Evolutionary conservation across 495 filamentous ascomycete genomes (phyloP).

Genomic region (Cryomyces minteri): DNA sequence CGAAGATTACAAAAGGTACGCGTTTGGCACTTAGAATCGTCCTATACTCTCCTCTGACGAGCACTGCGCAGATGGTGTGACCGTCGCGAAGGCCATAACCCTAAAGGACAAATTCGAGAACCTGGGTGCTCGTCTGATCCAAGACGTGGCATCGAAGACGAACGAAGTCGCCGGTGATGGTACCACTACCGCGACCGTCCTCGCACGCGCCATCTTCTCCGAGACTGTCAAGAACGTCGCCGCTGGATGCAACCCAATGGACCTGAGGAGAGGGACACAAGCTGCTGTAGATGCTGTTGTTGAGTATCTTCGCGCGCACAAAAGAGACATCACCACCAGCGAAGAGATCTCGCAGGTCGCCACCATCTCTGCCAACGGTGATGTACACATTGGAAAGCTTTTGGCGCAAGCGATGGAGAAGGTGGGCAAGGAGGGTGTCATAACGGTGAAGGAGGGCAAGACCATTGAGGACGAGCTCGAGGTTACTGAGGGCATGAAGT

Average conservation of each 20-base stretch:
- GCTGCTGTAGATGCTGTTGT: slow-evolving; percentile 89
- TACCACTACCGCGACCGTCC: slow-evolving; percentile 92
- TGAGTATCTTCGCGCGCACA: slow-evolving; percentile 81
- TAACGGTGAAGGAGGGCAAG: slow-evolving; percentile 99
- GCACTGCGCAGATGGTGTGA: slow-evolving; percentile 60
- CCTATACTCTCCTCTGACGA: slow-evolving; percentile 14
- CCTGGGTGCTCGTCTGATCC: slow-evolving; percentile 85
- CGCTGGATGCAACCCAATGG: slow-evolving; percentile 99
- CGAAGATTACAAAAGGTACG: slow-evolving; percentile 97
- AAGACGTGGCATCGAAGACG: slow-evolving; percentile 97
- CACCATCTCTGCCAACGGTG: slow-evolving; percentile 94
- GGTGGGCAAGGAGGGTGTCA: slow-evolving; percentile 98
- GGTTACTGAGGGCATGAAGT: slow-evolving; percentile 98
- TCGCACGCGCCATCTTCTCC: slow-evolving; percentile 96
- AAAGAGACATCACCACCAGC: slow-evolving; percentile 91
- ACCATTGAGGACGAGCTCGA: slow-evolving; percentile 95
- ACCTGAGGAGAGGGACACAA: slow-evolving; percentile 89
- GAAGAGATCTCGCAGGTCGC: slow-evolving; percentile 96
- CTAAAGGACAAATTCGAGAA: slow-evolving; percentile 99
- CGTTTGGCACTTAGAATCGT: not conserved
- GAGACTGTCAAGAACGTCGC: slow-evolving; percentile 99
- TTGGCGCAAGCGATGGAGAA: slow-evolving; percentile 99
- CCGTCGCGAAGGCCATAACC: slow-evolving; percentile 77
- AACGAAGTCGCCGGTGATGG: slow-evolving; percentile 98
- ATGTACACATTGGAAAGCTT: slow-evolving; percentile 84